phyloP scores from a whole-genome alignment of 768 basidiomycete genomes.

The Baorangia bicolor region DNA sequence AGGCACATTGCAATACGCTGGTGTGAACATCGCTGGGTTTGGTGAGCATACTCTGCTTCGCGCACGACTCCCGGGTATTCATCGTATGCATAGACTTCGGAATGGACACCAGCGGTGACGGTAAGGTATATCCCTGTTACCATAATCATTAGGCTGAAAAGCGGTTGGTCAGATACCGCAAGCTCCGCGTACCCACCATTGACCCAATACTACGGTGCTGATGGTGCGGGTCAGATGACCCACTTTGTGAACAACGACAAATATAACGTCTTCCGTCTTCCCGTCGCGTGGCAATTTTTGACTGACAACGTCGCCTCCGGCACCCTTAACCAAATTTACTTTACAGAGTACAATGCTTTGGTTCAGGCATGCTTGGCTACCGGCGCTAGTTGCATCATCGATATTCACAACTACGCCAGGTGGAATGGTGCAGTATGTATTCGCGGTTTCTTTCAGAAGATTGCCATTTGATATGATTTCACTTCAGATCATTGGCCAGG shows the following conservation, averaged over 20 bases:
- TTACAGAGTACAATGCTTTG: constrained; percentile 7
- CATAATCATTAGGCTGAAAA: neutral
- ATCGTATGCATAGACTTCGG: constrained; percentile 5
- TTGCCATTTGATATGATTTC: neutral
- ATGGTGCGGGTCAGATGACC: constrained; percentile 46
- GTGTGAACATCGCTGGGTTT: constrained; percentile 16
- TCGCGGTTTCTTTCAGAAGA: neutral
- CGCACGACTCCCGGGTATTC: neutral
- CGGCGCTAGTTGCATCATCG: constrained; percentile 10
- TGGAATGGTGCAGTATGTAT: constrained; percentile 6
- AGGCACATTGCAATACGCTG: constrained; percentile 7
- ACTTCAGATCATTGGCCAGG: constrained; percentile 13
- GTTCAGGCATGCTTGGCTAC: constrained; percentile 12
- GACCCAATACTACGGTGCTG: constrained; percentile 2
- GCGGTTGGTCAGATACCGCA: neutral
- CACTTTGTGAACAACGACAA: constrained; percentile 54
- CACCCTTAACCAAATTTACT: constrained; percentile 28
- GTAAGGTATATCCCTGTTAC: neutral
- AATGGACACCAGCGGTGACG: constrained; percentile 6
- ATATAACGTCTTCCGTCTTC: constrained; percentile 56
- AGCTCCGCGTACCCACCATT: constrained; percentile 10
- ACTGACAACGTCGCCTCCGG: constrained; percentile 39
- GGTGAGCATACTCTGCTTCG: neutral
- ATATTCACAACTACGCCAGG: constrained; percentile 16
- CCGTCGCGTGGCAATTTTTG: constrained; percentile 57